Base-by-base conservation (phyloP, 176 grass and related monocot species). In the Paspalum notatum region DNA sequence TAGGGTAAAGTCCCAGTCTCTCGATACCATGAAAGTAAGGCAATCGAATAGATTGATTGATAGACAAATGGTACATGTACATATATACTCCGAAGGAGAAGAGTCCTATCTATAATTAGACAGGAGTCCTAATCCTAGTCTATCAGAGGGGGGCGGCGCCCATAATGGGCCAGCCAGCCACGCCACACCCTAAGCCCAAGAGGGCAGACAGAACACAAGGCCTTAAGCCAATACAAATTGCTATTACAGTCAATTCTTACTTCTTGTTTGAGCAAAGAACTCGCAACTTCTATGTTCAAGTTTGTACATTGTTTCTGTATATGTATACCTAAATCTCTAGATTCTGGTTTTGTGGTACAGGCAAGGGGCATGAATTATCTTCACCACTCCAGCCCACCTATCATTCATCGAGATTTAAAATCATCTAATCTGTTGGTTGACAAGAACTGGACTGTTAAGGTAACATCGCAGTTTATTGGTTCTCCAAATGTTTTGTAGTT, bases 321-420 rank as follows among this genome's bases (percentile, higher is more conserved):
- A 41, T n/a, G 20, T 53, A 54, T 75, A 46, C 26, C 75, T 66
- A 9, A 26, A 43, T 13, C n/a, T n/a, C 49, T 8, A 74, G 47
- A 14, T 55, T 20, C 76, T 52, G 56, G 18, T 68, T 49, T 58
- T 77, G 50, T 51, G 43, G 47, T 82, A 47, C 87, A 99, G 97
- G 90, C 91, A 84, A 92, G 91, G 69, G 97, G 97, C 54, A 96
- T 99, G 97, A 99, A 93, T 91, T 93, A 99, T 91, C 93, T 99
- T 91, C 97, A 99, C 72, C 97, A 93, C 86, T 96, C 15, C 66
- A 91, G 91, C 46, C 93, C 97, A 67, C 93, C 86, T 51, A 91
- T 99, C 60, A 89, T 99, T 63, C 97, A 99, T 86, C 93, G 93
- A 68, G 97, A 99, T 93, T 80, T 99, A 76, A 99, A 99, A 84